Conservation (phyloP, 192 early-diverging fungal genomes). For the Coemansia sp. region DNA sequence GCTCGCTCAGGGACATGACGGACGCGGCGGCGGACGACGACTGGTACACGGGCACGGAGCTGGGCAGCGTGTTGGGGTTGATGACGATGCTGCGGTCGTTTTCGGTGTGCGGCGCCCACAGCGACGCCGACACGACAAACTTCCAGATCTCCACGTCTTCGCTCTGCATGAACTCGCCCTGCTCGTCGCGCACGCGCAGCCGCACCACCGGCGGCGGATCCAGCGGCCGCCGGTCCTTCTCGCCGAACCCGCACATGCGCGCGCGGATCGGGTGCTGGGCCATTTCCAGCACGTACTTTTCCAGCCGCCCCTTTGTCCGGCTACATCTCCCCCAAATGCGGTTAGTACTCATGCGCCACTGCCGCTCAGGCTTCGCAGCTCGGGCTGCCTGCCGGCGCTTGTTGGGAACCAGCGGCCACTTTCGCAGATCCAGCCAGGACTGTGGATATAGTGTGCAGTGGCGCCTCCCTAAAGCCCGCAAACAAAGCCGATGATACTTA, state of each 20-base stretch:
- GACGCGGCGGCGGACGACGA: slow-evolving; percentile 24
- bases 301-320: slow-evolving; percentile 28
- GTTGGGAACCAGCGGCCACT: too few species aligned
- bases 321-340: slow-evolving; percentile 13
- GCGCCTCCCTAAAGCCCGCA: neutral
- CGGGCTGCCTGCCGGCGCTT: too few species aligned
- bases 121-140: slow-evolving; percentile 48
- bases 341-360: neutral
- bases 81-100: slow-evolving; percentile 50
- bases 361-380: too few species aligned
- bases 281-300: slow-evolving; percentile 62
- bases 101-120: slow-evolving; percentile 40
- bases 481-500: slow-evolving; percentile 20
- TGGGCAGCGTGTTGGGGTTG: slow-evolving; percentile 46
- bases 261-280: slow-evolving; percentile 71
- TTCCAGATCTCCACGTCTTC: slow-evolving; percentile 54
- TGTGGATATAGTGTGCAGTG: slow-evolving; percentile 8
- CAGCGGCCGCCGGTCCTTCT: slow-evolving; percentile 70
- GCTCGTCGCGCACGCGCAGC: slow-evolving; percentile 56
- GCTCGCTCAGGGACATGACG: slow-evolving; percentile 49
- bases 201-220: slow-evolving; percentile 68
- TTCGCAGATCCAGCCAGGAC: slow-evolving; percentile 1
- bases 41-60: slow-evolving; percentile 39
- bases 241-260: slow-evolving; percentile 77
- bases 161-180: slow-evolving; percentile 54